A percentile compares a stretch with the other conserved stretches of the same genome.
These are phyloP conservation scores for Cadophora gregata DNA, from an alignment of 2,329 filamentous ascomycete species.

Conservation along the genomic window DNA sequence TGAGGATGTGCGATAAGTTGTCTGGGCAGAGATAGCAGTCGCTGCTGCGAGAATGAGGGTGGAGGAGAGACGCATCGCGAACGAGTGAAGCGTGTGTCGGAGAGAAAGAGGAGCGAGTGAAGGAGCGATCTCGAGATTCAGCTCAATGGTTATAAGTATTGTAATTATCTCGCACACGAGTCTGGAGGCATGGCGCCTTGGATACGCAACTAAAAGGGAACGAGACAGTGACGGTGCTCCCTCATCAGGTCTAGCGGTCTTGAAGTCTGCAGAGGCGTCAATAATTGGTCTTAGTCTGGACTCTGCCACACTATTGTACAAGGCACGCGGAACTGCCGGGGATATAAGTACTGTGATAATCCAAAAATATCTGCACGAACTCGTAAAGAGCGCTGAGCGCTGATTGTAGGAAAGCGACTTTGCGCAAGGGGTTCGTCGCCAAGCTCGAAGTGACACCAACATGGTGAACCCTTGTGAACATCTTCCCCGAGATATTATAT, in stretches of 20 bases:
- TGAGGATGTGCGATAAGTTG: conserved; percentile 43
- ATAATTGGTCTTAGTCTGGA: conserved; percentile 3
- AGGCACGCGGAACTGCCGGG: background rate
- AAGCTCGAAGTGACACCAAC: conserved; percentile 3
- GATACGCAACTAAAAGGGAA: conserved; percentile 11
- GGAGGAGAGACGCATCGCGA: conserved; percentile 25
- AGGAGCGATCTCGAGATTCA: background rate
- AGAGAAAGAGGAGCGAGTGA: background rate
- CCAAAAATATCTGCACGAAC: conserved; percentile 1
- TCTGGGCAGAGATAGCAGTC: conserved; percentile 20
- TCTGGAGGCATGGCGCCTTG: background rate
- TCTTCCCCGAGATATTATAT: background rate
- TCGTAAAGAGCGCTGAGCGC: background rate
- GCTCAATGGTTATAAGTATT: background rate
- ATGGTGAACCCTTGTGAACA: background rate
- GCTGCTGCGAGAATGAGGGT: conserved; percentile 25
- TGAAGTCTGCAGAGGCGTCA: background rate
- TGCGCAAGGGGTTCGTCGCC: background rate
- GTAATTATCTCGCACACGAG: background rate
- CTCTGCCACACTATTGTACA: background rate
- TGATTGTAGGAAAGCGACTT: background rate
- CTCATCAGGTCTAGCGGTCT: conserved; percentile 11
- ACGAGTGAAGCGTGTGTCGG: background rate
- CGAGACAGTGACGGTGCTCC: conserved; percentile 4
- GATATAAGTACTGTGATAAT: too few species aligned